Percentiles rank a stretch among this genome's conserved stretches.
Evolutionary conservation across 2,329 filamentous ascomycete genomes (phyloP).

Genomic region (Sporothrix brunneoviolacea): DNA sequence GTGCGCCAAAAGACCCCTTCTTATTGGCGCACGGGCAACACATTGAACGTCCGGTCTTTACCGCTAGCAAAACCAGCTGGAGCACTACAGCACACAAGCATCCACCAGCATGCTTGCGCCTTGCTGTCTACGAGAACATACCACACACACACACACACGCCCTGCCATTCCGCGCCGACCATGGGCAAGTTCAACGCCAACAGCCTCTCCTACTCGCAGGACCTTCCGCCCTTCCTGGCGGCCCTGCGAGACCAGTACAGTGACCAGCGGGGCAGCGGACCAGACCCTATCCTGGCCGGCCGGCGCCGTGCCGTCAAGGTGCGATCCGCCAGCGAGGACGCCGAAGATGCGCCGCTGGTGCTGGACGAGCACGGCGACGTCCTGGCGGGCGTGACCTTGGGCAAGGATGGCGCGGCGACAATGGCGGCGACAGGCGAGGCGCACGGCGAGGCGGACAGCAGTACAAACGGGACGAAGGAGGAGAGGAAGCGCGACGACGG

Average conservation of each 20-base stretch:
- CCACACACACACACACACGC: neutral
- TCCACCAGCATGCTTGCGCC: too few species aligned
- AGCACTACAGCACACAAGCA: too few species aligned
- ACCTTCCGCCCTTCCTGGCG: slow-evolving; percentile 55
- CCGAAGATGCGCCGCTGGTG: slow-evolving; percentile 69
- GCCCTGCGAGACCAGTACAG: slow-evolving; percentile 46
- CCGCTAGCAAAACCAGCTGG: too few species aligned
- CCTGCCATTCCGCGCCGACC: neutral
- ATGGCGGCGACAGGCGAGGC: slow-evolving; percentile 19
- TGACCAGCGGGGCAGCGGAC: slow-evolving; percentile 40
- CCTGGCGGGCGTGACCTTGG: slow-evolving; percentile 33
- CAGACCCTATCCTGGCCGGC: slow-evolving; percentile 46
- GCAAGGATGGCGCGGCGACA: slow-evolving; percentile 37
- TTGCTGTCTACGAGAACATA: too few species aligned
- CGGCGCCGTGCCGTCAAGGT: slow-evolving; percentile 45
- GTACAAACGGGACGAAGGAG: slow-evolving; percentile 8
- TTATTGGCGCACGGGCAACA: too few species aligned
- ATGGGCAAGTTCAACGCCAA: slow-evolving; percentile 59
- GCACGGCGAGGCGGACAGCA: slow-evolving; percentile 16
- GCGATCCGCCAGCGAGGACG: slow-evolving; percentile 59
- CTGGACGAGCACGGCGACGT: slow-evolving; percentile 67
- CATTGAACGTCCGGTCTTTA: too few species aligned
- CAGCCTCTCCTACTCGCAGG: slow-evolving; percentile 59
- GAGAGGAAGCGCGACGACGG: slow-evolving; percentile 22
- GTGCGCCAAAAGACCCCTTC: too few species aligned